Percentiles rank a stretch among this genome's conserved stretches.
These are phyloP conservation scores for Kodamaea anthophila DNA, from an alignment of 1,139 yeast genomes.

Conservation along the genomic window DNA sequence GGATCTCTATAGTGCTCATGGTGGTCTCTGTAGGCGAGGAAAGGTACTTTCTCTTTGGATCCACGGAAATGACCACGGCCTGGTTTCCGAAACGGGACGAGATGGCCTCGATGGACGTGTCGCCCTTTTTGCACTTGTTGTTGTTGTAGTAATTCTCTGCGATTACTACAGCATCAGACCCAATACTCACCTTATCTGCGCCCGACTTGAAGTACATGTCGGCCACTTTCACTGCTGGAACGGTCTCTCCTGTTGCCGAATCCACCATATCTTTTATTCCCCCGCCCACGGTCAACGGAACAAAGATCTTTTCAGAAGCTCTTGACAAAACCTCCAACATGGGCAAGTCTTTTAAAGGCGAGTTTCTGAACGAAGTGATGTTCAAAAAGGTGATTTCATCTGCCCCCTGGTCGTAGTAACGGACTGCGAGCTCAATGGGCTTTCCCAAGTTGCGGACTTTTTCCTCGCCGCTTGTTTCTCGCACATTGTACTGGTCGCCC, in stretches of 20 bases:
- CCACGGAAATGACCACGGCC: conserved; percentile 95
- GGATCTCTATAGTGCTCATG: conserved; percentile 48
- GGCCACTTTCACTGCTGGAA: conserved; percentile 88
- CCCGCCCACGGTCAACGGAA: conserved; percentile 96
- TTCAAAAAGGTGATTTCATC: conserved; percentile 93
- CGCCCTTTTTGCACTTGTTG: conserved; percentile 57
- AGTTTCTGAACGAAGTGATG: conserved; percentile 90
- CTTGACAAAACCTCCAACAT: conserved; percentile 82
- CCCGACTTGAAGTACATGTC: conserved; percentile 88
- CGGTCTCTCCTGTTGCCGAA: conserved; percentile 61
- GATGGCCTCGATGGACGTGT: conserved; percentile 84
- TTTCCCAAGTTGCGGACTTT: conserved; percentile 88
- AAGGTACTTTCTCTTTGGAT: conserved; percentile 83
- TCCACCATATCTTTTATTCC: conserved; percentile 89
- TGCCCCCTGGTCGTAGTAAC: conserved; percentile 89
- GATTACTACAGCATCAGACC: conserved; percentile 91
- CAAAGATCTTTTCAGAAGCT: conserved; percentile 88
- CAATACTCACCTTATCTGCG: conserved; percentile 95
- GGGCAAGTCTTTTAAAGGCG: conserved; percentile 87
- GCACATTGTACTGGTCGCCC: conserved; percentile 96
- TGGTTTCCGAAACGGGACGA: conserved; percentile 89
- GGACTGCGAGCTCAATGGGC: conserved; percentile 89
- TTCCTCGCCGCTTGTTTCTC: conserved; percentile 41
- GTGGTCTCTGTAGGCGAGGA: conserved; percentile 50
- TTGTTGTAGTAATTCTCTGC: conserved; percentile 73